Evolutionary conservation across 805 yeast genomes (phyloP).

Genomic region (Saturnispora serradocipensis): DNA sequence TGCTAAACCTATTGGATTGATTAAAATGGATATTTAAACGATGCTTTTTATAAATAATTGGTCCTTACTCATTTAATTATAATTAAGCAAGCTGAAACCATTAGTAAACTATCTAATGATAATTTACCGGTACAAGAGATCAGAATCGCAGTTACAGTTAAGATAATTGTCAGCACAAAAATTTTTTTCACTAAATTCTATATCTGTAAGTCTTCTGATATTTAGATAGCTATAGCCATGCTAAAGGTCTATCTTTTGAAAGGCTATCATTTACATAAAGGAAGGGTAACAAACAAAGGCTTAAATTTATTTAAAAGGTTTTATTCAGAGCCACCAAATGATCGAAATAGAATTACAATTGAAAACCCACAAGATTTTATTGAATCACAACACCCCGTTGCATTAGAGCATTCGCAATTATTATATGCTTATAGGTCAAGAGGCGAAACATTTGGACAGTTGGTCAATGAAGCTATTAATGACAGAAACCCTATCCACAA

Average conservation of each 20-base stretch:
- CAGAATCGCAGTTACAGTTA: neutral
- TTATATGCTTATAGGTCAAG: conserved; percentile 30
- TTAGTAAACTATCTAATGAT: too few species aligned
- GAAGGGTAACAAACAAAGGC: neutral
- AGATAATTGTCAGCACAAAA: neutral
- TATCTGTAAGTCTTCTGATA: neutral
- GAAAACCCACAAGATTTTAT: conserved; percentile 14
- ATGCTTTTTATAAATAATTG: too few species aligned
- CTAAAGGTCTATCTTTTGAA: neutral
- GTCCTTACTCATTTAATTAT: neutral
- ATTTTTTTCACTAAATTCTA: neutral
- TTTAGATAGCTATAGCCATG: neutral
- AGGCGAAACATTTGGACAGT: conserved; percentile 35
- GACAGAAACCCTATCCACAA: conserved; percentile 27
- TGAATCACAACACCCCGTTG: conserved; percentile 16
- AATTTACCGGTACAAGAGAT: neutral
- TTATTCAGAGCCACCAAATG: neutral
- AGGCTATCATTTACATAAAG: neutral
- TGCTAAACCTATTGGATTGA: neutral
- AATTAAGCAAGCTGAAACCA: neutral
- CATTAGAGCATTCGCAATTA: conserved; percentile 19
- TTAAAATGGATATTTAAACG: too few species aligned
- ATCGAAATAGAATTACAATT: neutral
- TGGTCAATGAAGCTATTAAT: conserved; percentile 30
- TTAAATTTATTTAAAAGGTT: neutral